Conservation (phyloP, 495 filamentous ascomycete species). For the Podospora appendiculata region DNA sequence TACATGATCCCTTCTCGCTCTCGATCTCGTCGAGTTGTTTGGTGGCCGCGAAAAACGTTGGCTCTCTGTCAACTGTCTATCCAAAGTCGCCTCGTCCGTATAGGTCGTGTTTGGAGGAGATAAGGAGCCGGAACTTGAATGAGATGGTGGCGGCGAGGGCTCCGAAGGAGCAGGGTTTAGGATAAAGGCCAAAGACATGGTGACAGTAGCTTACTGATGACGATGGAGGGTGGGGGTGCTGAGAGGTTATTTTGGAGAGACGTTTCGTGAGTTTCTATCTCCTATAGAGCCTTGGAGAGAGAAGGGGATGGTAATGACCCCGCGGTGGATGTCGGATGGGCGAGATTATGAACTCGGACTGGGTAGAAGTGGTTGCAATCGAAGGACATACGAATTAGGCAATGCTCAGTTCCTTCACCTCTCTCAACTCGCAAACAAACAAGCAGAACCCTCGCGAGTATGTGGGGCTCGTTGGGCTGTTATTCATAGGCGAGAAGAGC, state of each 20-base stretch:
- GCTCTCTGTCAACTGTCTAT: slow-evolving; percentile 18
- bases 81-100: slow-evolving; percentile 6
- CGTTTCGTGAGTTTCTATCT: no score
- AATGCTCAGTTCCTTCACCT: slow-evolving; percentile 7
- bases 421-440: slow-evolving; percentile 22
- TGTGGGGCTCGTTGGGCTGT: background rate
- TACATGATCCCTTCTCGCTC: slow-evolving; percentile 47
- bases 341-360: slow-evolving; percentile 22
- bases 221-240: background rate
- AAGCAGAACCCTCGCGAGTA: slow-evolving; percentile 1
- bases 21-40: slow-evolving; percentile 48
- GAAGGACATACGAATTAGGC: slow-evolving; percentile 1
- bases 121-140: background rate
- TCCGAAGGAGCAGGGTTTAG: slow-evolving; percentile 49
- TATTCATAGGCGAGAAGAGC: slow-evolving; percentile 25
- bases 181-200: slow-evolving; percentile 39
- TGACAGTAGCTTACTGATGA: slow-evolving; percentile 32
- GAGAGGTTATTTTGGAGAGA: background rate
- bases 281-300: background rate
- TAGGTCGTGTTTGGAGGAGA: slow-evolving; percentile 17
- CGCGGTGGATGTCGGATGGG: background rate
- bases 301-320: slow-evolving; percentile 19
- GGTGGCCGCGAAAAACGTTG: slow-evolving; percentile 50
- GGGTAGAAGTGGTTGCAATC: slow-evolving; percentile 26
- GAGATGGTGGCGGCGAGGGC: background rate